Evolutionary conservation across 2,329 filamentous ascomycete genomes (phyloP).

Genomic region (Hypoxylon sp.): DNA sequence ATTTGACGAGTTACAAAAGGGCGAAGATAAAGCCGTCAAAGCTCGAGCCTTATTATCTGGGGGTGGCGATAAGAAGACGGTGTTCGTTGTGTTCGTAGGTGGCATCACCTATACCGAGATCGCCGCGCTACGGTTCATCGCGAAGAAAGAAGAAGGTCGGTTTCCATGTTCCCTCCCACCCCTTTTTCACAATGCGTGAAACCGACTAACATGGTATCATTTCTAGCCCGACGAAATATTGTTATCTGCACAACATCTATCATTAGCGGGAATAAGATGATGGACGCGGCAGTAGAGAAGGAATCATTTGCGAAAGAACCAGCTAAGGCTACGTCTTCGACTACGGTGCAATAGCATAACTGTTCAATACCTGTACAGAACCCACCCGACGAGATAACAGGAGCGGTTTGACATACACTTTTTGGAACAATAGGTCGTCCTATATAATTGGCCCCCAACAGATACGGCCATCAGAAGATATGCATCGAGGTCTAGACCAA

Average conservation of each 20-base stretch:
- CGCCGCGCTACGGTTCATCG: slow-evolving; percentile 90
- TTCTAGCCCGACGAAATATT: slow-evolving; percentile 78
- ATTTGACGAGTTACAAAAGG: slow-evolving; percentile 92
- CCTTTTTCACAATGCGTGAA: slow-evolving; percentile 14
- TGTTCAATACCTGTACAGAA: background rate
- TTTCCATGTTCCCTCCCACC: slow-evolving; percentile 19
- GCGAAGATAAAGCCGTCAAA: slow-evolving; percentile 91
- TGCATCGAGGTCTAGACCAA: slow-evolving; percentile 20
- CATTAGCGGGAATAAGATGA: slow-evolving; percentile 88
- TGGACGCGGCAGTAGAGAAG: slow-evolving; percentile 85
- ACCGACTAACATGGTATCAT: slow-evolving; percentile 30
- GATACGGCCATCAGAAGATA: slow-evolving; percentile 9
- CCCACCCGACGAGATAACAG: slow-evolving; percentile 2
- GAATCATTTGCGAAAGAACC: slow-evolving; percentile 66
- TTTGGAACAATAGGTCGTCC: slow-evolving; percentile 12
- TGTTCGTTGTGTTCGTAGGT: slow-evolving; percentile 97
- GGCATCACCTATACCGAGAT: slow-evolving; percentile 97
- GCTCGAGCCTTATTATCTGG: slow-evolving; percentile 86
- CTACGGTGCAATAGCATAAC: slow-evolving; percentile 25
- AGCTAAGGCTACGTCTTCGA: slow-evolving; percentile 37
- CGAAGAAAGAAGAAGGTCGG: slow-evolving; percentile 80
- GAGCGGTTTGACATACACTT: background rate
- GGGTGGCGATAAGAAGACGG: slow-evolving; percentile 79
- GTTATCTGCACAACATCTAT: slow-evolving; percentile 94
- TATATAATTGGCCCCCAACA: slow-evolving; percentile 21